Conservation (phyloP, 768 basidiomycete species). For the Trametes cinnabarina region DNA sequence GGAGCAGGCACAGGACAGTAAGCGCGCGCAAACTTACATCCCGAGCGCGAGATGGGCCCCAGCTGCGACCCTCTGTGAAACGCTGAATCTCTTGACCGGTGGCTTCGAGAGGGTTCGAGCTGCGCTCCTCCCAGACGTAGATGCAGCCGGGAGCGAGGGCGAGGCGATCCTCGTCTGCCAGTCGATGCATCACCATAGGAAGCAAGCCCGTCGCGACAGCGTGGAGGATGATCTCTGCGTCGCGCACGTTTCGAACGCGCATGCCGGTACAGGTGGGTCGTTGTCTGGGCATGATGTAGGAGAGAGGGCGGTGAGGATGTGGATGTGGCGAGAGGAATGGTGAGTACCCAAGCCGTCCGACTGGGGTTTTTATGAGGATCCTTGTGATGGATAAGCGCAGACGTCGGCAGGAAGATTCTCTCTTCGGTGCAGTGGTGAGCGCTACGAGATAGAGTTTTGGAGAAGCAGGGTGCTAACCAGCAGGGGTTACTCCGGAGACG, state of each 20-base stretch:
- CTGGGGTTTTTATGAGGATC: slow-evolving; percentile 12
- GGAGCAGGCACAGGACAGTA: slow-evolving; percentile 2
- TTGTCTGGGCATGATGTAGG: slow-evolving; percentile 30
- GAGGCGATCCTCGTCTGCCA: slow-evolving; percentile 39
- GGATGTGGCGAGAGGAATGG: slow-evolving; percentile 12
- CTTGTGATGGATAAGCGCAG: slow-evolving; percentile 4
- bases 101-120: slow-evolving; percentile 32
- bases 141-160: slow-evolving; percentile 35
- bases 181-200: slow-evolving; percentile 38
- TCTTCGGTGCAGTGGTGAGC: neutral
- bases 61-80: slow-evolving; percentile 38
- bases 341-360: slow-evolving; percentile 5
- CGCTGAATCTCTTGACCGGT: slow-evolving; percentile 37
- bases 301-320: slow-evolving; percentile 1
- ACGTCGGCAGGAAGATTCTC: slow-evolving; percentile 5
- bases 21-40: slow-evolving; percentile 23
- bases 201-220: slow-evolving; percentile 34
- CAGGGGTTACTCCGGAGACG: slow-evolving; percentile 4
- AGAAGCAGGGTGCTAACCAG: slow-evolving; percentile 3
- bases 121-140: slow-evolving; percentile 41
- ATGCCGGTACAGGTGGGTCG: slow-evolving; percentile 35
- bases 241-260: slow-evolving; percentile 35
- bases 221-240: slow-evolving; percentile 40
- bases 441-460: slow-evolving; percentile 1
- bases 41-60: slow-evolving; percentile 39